phyloP scores from a whole-genome alignment of 2,329 filamentous ascomycete species.

The Chalaropsis ovoidea region DNA sequence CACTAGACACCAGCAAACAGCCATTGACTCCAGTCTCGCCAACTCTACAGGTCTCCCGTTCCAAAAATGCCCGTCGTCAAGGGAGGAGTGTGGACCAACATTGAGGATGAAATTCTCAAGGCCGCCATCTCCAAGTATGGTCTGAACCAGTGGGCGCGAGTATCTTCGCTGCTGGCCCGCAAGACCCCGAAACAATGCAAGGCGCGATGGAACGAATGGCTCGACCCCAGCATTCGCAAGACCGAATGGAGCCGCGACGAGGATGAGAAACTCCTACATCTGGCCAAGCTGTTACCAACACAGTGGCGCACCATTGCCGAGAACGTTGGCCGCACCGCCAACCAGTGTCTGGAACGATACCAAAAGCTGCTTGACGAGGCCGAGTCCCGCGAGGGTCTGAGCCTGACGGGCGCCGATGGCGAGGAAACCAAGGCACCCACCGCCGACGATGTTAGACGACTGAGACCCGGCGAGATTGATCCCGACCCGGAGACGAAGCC shows the following conservation, averaged over 20 bases:
- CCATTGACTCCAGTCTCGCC: background rate
- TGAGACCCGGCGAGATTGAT: conserved; percentile 88
- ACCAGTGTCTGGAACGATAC: conserved; percentile 93
- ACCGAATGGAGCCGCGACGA: conserved; percentile 99
- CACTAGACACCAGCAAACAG: background rate
- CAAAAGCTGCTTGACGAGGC: conserved; percentile 94
- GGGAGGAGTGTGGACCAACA: conserved; percentile 65
- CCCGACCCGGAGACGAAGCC: conserved; percentile 97
- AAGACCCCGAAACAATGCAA: conserved; percentile 99
- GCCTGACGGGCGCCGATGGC: conserved; percentile 73
- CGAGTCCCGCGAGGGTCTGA: conserved; percentile 77
- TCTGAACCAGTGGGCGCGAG: conserved; percentile 94
- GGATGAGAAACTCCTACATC: conserved; percentile 90
- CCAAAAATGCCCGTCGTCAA: conserved; percentile 58
- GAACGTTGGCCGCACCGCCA: conserved; percentile 90
- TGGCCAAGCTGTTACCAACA: conserved; percentile 97
- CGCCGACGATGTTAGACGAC: conserved; percentile 79
- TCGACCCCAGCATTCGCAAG: conserved; percentile 95
- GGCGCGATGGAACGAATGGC: conserved; percentile 95
- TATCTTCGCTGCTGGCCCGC: conserved; percentile 89
- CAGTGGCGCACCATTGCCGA: conserved; percentile 98
- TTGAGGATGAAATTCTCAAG: conserved; percentile 93
- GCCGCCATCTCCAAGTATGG: conserved; percentile 91
- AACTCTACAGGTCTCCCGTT: background rate
- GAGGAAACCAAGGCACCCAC: conserved; percentile 79